Conservation (phyloP, 1,284 basidiomycete genomes). For the Puccinia hordei region DNA sequence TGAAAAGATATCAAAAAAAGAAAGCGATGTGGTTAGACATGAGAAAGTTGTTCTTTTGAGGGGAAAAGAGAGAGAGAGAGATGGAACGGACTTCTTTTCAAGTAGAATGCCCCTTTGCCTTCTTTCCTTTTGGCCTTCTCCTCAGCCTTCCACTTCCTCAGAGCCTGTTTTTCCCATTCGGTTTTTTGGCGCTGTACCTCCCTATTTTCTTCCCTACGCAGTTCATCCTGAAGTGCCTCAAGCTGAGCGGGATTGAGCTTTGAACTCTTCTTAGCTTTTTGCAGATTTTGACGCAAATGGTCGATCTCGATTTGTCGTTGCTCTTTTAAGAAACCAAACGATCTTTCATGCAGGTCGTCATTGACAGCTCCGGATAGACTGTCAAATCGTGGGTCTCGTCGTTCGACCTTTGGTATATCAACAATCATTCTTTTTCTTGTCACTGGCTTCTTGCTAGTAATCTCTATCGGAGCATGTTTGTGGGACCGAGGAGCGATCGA, state of each 20-base stretch:
- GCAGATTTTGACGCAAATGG: too few species aligned
- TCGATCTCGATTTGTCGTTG: not conserved
- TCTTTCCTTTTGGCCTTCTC: slow-evolving; percentile 38
- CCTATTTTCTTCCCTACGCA: slow-evolving; percentile 25
- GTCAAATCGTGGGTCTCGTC: slow-evolving; percentile 43
- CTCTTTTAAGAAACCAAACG: slow-evolving; percentile 18
- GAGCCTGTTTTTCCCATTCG: slow-evolving; percentile 26
- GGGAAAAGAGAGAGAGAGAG: too few species aligned
- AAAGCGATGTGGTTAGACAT: not conserved
- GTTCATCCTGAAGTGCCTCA: not conserved
- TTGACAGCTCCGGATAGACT: slow-evolving; percentile 27
- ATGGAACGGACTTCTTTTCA: slow-evolving; percentile 29
- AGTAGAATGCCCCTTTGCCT: slow-evolving; percentile 43
- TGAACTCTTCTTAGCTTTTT: not conserved
- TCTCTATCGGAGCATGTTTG: slow-evolving; percentile 34
- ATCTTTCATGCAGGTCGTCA: slow-evolving; percentile 14
- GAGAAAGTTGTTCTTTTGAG: not conserved
- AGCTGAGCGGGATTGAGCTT: not conserved
- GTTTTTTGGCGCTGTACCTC: slow-evolving; percentile 26
- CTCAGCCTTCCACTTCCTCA: slow-evolving; percentile 31
- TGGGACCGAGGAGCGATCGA: not conserved
- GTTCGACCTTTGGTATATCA: slow-evolving; percentile 16
- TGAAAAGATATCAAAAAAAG: not conserved
- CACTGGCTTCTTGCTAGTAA: slow-evolving; percentile 28
- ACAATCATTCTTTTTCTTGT: slow-evolving; percentile 29